A percentile compares a stretch with the other conserved stretches of the same genome.
Evolutionary conservation across 1,139 yeast species (phyloP).

Genomic region (Hyphopichia buzzinii): DNA sequence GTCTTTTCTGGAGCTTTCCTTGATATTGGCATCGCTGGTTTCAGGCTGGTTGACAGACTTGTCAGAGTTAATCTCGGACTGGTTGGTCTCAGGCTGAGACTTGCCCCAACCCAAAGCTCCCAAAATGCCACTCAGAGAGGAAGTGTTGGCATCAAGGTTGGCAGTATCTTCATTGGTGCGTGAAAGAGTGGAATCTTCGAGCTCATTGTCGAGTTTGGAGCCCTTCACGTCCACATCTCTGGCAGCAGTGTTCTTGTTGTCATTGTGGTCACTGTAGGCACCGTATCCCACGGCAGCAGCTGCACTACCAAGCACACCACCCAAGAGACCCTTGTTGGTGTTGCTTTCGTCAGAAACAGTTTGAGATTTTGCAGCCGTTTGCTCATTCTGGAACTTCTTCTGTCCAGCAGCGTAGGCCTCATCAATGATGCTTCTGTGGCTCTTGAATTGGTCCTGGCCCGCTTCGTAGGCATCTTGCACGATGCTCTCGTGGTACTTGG

Average conservation of each 20-base stretch:
- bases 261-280: not conserved
- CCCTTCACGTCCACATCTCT: conserved; percentile 1
- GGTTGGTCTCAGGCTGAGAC: not conserved
- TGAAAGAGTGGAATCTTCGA: conserved; percentile 10
- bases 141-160: not conserved
- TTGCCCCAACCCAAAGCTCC: not conserved
- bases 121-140: not conserved
- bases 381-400: conserved; percentile 8
- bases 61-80: not conserved
- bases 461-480: conserved; percentile 10
- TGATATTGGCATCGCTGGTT: conserved; percentile 5
- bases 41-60: not conserved
- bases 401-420: conserved; percentile 17
- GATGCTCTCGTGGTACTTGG: conserved; percentile 1
- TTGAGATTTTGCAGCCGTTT: not conserved
- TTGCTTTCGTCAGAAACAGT: conserved; percentile 4
- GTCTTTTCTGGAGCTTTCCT: conserved; percentile 3
- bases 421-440: conserved; percentile 6
- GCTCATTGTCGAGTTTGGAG: too few species aligned
- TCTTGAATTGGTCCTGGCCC: conserved; percentile 9
- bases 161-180: conserved; percentile 10
- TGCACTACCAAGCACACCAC: conserved; percentile 14
- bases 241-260: conserved; percentile 3
- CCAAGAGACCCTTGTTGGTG: conserved; percentile 9
- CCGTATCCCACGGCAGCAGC: conserved; percentile 14